phyloP scores from a whole-genome alignment of 2,329 filamentous ascomycete genomes.

The Verticillium nonalfalfae region DNA sequence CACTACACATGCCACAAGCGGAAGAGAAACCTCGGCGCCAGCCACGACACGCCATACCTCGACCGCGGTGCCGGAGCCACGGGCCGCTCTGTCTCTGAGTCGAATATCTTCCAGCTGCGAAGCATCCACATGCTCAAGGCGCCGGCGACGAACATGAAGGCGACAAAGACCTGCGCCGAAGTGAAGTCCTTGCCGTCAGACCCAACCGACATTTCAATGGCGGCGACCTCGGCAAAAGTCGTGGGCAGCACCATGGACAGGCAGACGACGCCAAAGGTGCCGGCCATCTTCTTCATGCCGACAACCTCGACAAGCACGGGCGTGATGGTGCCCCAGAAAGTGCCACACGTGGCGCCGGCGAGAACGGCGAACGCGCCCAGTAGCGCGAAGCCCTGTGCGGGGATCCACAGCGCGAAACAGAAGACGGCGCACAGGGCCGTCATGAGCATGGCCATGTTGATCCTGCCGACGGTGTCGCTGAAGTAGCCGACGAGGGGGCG shows the following conservation, averaged over 20 bases:
- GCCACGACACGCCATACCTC: slow-evolving; percentile 7
- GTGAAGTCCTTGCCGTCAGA: slow-evolving; percentile 41
- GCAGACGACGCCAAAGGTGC: slow-evolving; percentile 53
- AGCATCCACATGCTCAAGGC: slow-evolving; percentile 46
- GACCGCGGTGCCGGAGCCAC: background rate
- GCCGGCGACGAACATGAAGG: slow-evolving; percentile 55
- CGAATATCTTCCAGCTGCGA: slow-evolving; percentile 52
- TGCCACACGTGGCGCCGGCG: slow-evolving; percentile 51
- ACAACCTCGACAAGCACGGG: slow-evolving; percentile 57
- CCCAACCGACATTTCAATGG: slow-evolving; percentile 36
- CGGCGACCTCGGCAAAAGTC: slow-evolving; percentile 45
- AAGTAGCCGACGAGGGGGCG: slow-evolving; percentile 57
- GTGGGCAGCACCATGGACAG: slow-evolving; percentile 47
- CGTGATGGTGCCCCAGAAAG: slow-evolving; percentile 51
- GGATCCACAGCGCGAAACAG: slow-evolving; percentile 56
- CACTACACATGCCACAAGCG: slow-evolving; percentile 8
- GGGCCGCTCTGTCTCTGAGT: background rate
- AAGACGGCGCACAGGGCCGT: slow-evolving; percentile 51
- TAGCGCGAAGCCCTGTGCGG: slow-evolving; percentile 49
- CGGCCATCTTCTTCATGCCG: slow-evolving; percentile 49
- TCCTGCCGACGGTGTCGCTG: slow-evolving; percentile 51
- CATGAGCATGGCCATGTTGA: slow-evolving; percentile 54
- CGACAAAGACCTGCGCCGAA: slow-evolving; percentile 53
- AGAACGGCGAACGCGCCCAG: slow-evolving; percentile 53
- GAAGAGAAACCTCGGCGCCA: slow-evolving; percentile 9